Evolutionary conservation across 768 basidiomycete species (phyloP).

Genomic region (Cyathus striatus): DNA sequence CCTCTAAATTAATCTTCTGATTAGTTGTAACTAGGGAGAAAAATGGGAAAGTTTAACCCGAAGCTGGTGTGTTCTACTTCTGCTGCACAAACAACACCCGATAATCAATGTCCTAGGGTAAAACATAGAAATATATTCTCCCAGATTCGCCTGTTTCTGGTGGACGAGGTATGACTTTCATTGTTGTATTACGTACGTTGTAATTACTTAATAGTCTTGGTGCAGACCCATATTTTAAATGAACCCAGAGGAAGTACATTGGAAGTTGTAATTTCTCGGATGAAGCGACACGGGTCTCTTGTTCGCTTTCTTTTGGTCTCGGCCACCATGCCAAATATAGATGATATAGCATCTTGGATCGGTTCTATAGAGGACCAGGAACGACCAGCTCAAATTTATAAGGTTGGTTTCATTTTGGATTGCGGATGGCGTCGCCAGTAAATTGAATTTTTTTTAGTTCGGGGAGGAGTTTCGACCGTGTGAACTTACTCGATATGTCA

Average conservation of each 20-base stretch:
- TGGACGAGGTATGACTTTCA: slow-evolving; percentile 80
- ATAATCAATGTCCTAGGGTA: slow-evolving; percentile 29
- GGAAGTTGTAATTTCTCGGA: slow-evolving; percentile 91
- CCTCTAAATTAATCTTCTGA: not conserved
- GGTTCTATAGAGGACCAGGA: slow-evolving; percentile 33
- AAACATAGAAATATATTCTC: slow-evolving; percentile 64
- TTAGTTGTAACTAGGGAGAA: slow-evolving; percentile 58
- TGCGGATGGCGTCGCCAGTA: not conserved
- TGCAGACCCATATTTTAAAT: slow-evolving; percentile 86
- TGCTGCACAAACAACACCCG: not conserved
- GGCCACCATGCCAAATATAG: slow-evolving; percentile 91
- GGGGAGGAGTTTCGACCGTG: slow-evolving; percentile 92
- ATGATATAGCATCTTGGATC: slow-evolving; percentile 89
- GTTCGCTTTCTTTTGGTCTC: slow-evolving; percentile 88
- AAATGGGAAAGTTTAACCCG: slow-evolving; percentile 96
- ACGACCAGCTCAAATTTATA: slow-evolving; percentile 57
- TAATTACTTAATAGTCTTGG: not conserved
- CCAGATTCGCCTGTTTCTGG: slow-evolving; percentile 74
- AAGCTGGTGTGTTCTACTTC: slow-evolving; percentile 50
- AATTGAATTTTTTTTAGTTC: slow-evolving; percentile 57
- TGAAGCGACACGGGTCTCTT: slow-evolving; percentile 68
- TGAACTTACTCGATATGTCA: slow-evolving; percentile 66
- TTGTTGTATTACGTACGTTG: too few species aligned
- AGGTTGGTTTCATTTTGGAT: slow-evolving; percentile 36
- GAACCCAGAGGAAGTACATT: slow-evolving; percentile 88